Base-by-base conservation (phyloP, 2,329 filamentous ascomycete genomes). In the Drechslera avenae region DNA sequence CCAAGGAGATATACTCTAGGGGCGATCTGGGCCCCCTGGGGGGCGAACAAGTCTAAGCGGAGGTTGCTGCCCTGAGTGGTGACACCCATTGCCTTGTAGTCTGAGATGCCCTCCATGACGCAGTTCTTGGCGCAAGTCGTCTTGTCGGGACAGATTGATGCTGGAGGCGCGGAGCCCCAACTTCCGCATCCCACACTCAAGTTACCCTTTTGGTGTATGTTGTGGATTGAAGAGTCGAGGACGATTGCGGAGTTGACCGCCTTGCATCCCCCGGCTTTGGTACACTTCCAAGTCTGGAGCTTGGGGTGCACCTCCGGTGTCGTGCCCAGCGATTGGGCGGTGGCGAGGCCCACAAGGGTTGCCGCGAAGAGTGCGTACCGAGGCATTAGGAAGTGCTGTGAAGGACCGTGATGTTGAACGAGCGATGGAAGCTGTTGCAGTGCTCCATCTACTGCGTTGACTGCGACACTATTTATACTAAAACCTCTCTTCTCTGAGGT, bases 1-100 rank as follows among this genome's bases (percentile, higher is more conserved):
- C 81, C 80, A 76, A 89, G 82, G 56, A 89, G 79, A 70, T 88
- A 90, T 35, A 86, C 74, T 60, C 87, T 82, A 47, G 83, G 78
- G 30, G 75, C 75, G 37, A 78, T 60, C 54, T 69, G 54, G 53
- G 61, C 57, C 60, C 74, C 58, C 57, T 65, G 75, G 9, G 51
- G 35, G 46, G 75, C 68, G 44, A 69, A 73, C 53, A 72, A 63
- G 43, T 75, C 76, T 54, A 85, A 69, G 10, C 75, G 76, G 50
- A 86, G 60, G 4, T 75, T 73, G 47, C 76, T 74, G 19, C 79
- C 80, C 42, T 71, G 73, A 32, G 81, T 79, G 16, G 74, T 79
- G 42, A 82, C 78, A 39, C 82, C 82, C 41, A 83, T 81, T 14
- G 79, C 80, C 2, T 70, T 49, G 64, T 86, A 85, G 71, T 83